Percentiles rank a stretch among this genome's conserved stretches.
These are phyloP conservation scores for Colletotrichum sp. DNA, from an alignment of 2,329 filamentous ascomycete species.

Conservation along the genomic window DNA sequence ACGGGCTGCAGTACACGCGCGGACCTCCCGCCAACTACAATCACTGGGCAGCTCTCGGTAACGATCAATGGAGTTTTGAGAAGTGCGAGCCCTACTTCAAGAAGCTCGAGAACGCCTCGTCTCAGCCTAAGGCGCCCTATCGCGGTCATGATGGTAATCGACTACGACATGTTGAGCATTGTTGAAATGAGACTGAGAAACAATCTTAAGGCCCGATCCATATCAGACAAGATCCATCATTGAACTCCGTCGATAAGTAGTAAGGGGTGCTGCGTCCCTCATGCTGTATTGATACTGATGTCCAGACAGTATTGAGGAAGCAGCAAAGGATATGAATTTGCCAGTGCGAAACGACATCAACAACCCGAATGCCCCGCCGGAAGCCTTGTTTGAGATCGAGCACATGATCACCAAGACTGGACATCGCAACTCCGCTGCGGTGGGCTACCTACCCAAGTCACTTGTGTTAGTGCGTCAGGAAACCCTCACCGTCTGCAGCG, in stretches of 20 bases:
- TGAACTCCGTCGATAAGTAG: slow-evolving; percentile 21
- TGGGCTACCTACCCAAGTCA: slow-evolving; percentile 28
- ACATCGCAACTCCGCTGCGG: slow-evolving; percentile 27
- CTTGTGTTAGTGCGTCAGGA: slow-evolving; percentile 22
- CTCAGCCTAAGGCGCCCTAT: slow-evolving; percentile 11
- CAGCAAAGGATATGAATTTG: slow-evolving; percentile 28
- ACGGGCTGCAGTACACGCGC: slow-evolving; percentile 34
- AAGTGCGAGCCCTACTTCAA: slow-evolving; percentile 35
- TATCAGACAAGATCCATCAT: slow-evolving; percentile 4
- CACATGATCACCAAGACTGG: slow-evolving; percentile 27
- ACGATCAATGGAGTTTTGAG: slow-evolving; percentile 36
- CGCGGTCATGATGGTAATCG: slow-evolving; percentile 28
- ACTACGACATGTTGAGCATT: rapidly evolving
- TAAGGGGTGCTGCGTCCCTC: not conserved
- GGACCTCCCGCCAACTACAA: slow-evolving; percentile 31
- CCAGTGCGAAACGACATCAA: slow-evolving; percentile 29
- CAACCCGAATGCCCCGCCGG: slow-evolving; percentile 26
- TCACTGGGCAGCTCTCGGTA: slow-evolving; percentile 31
- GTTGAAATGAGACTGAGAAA: not conserved
- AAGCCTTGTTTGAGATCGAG: slow-evolving; percentile 32
- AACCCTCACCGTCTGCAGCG: slow-evolving; percentile 33
- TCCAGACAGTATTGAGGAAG: slow-evolving; percentile 24
- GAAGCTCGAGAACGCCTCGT: slow-evolving; percentile 28
- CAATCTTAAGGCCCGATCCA: slow-evolving; percentile 19
- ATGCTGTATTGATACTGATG: not conserved